Conservation (phyloP, 495 filamentous ascomycete species). For the Trichoderma erinaceum region DNA sequence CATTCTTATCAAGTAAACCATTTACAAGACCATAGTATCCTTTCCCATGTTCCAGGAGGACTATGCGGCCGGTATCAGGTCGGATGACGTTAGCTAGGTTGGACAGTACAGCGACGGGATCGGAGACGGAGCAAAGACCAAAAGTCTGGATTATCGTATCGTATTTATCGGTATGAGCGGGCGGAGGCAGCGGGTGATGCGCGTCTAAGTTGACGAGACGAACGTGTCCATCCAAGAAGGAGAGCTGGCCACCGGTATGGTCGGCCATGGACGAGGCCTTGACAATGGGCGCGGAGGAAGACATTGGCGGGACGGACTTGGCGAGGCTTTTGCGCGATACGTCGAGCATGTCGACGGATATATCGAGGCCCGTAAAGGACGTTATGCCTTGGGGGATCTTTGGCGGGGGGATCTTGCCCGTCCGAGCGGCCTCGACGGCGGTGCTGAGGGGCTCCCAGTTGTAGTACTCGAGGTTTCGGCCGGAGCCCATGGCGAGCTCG, state of each 20-base stretch:
- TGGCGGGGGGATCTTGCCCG: constrained; percentile 15
- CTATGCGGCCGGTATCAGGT: constrained; percentile 59
- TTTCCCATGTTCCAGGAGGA: constrained; percentile 88
- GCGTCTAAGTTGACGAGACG: constrained; percentile 38
- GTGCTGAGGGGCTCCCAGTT: constrained; percentile 11
- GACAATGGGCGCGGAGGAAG: constrained; percentile 23
- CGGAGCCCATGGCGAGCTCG: constrained; percentile 88
- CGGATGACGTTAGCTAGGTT: constrained; percentile 48
- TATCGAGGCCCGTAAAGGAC: constrained; percentile 43
- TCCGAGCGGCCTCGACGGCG: constrained; percentile 9
- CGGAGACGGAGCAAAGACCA: constrained; percentile 79
- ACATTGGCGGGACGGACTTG: constrained; percentile 29
- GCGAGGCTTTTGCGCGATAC: constrained; percentile 35
- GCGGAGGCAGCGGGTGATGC: constrained; percentile 25
- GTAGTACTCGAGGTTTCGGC: constrained; percentile 77
- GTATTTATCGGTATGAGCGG: constrained; percentile 43
- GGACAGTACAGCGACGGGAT: constrained; percentile 62
- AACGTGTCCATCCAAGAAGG: constrained; percentile 29
- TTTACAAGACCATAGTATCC: constrained; percentile 75
- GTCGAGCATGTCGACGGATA: constrained; percentile 38
- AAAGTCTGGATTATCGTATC: constrained; percentile 91
- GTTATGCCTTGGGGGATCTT: constrained; percentile 21
- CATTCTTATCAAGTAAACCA: constrained; percentile 65
- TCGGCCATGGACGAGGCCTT: constrained; percentile 21
- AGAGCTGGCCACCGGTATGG: constrained; percentile 25